Evolutionary conservation across 106 monocot genomes (phyloP).

Genomic region (Amphibolis antarctica): DNA sequence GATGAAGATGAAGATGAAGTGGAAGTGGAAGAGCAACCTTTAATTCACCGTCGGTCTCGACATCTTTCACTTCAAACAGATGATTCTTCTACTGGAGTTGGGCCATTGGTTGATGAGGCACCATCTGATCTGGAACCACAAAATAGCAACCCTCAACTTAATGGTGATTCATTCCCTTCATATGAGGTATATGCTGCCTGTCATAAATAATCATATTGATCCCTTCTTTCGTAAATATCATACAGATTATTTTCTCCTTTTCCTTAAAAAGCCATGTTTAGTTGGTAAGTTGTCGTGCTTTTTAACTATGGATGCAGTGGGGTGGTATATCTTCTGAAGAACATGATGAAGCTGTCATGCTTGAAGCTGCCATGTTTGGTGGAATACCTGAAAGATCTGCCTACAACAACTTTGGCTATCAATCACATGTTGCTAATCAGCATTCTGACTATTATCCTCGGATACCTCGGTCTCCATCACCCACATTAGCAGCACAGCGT

Average conservation of each 20-base stretch:
- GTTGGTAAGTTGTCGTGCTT: neutral
- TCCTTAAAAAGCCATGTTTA: neutral
- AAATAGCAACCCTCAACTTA: constrained; percentile 23
- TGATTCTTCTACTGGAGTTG: constrained; percentile 19
- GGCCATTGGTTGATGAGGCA: constrained; percentile 22
- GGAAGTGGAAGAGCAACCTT: constrained; percentile 9
- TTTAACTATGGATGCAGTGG: constrained; percentile 41
- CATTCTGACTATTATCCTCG: constrained; percentile 28
- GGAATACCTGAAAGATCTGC: constrained; percentile 62
- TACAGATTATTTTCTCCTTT: neutral
- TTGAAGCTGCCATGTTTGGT: constrained; percentile 98
- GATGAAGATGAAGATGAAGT: constrained; percentile 63
- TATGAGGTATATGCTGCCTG: constrained; percentile 33
- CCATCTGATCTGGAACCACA: constrained; percentile 28
- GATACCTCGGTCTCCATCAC: constrained; percentile 56
- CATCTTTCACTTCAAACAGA: constrained; percentile 18
- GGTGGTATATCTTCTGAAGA: constrained; percentile 87
- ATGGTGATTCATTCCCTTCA: constrained; percentile 32
- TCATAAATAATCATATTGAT: neutral
- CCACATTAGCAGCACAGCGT: constrained; percentile 62
- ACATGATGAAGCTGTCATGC: constrained; percentile 98
- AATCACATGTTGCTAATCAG: constrained; percentile 13
- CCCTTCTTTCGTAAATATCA: too few relatives aligned
- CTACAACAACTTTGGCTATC: constrained; percentile 44
- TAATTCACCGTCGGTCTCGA: constrained; percentile 37